Conservation (phyloP, 306 rosid genomes). For the Benincasa hispida region DNA sequence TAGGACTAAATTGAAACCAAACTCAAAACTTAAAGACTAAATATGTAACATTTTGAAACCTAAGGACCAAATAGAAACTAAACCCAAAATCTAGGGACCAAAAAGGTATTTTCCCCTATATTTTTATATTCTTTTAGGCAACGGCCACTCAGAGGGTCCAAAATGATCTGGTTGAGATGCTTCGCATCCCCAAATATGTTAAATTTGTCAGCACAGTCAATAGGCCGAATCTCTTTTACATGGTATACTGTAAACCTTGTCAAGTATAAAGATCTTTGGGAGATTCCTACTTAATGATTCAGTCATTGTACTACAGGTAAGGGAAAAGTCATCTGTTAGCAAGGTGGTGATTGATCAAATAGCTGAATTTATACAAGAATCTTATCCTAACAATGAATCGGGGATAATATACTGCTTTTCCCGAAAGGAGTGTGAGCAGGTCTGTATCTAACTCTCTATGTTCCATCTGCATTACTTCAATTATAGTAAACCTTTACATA, state of each 20-base stretch:
- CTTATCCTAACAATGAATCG: conserved; percentile 64
- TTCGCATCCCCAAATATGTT: conserved; percentile 73
- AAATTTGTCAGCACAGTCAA: conserved; percentile 95
- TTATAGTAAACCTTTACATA: not conserved
- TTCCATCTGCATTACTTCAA: not conserved
- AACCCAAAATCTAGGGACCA: no score
- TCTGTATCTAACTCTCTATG: conserved; percentile 10
- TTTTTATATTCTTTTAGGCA: conserved; percentile 41
- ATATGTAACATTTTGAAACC: no score
- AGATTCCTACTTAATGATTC: not conserved
- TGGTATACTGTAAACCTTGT: conserved; percentile 47
- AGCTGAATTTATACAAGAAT: conserved; percentile 53
- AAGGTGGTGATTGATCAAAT: conserved; percentile 77
- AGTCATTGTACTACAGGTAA: conserved; percentile 39
- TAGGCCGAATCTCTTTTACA: conserved; percentile 77
- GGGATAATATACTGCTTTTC: conserved; percentile 96
- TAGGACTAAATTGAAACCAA: no score
- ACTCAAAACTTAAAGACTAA: no score
- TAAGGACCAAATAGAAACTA: no score
- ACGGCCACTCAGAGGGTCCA: conserved; percentile 95
- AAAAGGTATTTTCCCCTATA: no score
- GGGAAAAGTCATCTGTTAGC: conserved; percentile 74
- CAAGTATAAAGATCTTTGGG: not conserved
- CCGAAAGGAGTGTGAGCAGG: conserved; percentile 95
- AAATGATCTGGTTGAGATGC: conserved; percentile 84